Percentiles rank a stretch among this genome's conserved stretches.
These are phyloP conservation scores for Russula sp. DNA, from an alignment of 768 basidiomycete species.

Conservation along the genomic window DNA sequence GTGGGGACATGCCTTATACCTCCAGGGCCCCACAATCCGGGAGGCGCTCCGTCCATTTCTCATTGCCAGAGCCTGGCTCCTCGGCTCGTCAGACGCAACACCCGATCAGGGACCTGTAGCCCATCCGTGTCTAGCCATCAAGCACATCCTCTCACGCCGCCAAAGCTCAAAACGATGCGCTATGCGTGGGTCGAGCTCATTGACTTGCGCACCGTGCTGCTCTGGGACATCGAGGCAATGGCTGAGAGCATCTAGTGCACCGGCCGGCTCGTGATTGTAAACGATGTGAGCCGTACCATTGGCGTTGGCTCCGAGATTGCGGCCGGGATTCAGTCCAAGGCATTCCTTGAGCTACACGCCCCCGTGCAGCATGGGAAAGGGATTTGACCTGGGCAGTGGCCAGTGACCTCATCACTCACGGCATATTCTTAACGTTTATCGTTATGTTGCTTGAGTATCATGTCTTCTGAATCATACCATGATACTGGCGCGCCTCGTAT, in stretches of 20 bases:
- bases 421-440: no score
- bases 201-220: conserved; percentile 82
- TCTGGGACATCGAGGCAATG: conserved; percentile 80
- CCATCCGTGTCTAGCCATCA: no score
- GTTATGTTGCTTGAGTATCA: background rate
- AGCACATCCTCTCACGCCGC: conserved; percentile 52
- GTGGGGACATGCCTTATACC: no score
- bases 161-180: conserved; percentile 59
- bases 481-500: conserved; percentile 23
- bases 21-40: no score
- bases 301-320: conserved; percentile 89
- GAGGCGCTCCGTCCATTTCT: no score
- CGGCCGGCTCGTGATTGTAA: conserved; percentile 79
- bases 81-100: no score
- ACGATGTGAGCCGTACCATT: conserved; percentile 83
- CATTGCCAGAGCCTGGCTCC: no score
- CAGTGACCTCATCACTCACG: no score
- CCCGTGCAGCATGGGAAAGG: conserved; percentile 79
- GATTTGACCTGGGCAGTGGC: no score
- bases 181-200: conserved; percentile 79
- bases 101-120: no score
- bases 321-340: conserved; percentile 83
- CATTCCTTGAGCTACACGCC: conserved; percentile 82
- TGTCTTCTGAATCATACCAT: conserved; percentile 5
- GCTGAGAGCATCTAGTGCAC: conserved; percentile 79